Base-by-base conservation (phyloP, 2,329 filamentous ascomycete species). In the Myriosclerotinia curreyana region DNA sequence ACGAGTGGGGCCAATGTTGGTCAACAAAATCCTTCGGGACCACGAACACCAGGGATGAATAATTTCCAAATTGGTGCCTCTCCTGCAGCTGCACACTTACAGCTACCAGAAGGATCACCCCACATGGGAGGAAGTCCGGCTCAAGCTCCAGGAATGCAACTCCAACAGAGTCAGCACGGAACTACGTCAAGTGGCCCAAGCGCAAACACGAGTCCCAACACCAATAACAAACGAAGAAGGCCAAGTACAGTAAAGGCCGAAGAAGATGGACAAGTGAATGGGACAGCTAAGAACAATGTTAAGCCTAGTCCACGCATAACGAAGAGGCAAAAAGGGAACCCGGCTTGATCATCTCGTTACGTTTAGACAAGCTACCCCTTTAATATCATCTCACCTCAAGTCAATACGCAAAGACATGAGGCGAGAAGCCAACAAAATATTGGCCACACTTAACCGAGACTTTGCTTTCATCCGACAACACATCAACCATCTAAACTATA, bases 131-230 rank as follows among this genome's bases (percentile, higher is more conserved):
- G 83, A 62, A 87, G 84, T 72, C 86, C 86, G 11, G 85, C 84
- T 22, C 81, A 83, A 17, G 84, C 82, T 60, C 86, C 86, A 28
- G 80, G 80, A 67, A 89, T 89, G 86, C 84, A 86, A 73, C 77
- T 86, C 66, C 86, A 89, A 73, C 83, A 85, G 68, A 88, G 86
- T 73, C 86, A 88, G 73, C 86, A 89, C 72, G 86, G 86, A 48
- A 87, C 86, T 40, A 85, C 79, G 73, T 88, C 86, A 12, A 86
- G 83, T 73, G 86, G 85, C 1, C 85, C 85, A 8, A 88, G 85
- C 72, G 85, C 86, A 64, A 89, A 88, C 75, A 89, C 86, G 6
- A 75, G 74, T 60, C 74, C 74, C 25, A 77, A 77, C 66, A 67
- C 70, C 38, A 75, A 70, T 66, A 77, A 74, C 66, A 77, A 77